Evolutionary conservation across 139 green algal genomes (phyloP).

Genomic region (Chlorella vulgaris): DNA sequence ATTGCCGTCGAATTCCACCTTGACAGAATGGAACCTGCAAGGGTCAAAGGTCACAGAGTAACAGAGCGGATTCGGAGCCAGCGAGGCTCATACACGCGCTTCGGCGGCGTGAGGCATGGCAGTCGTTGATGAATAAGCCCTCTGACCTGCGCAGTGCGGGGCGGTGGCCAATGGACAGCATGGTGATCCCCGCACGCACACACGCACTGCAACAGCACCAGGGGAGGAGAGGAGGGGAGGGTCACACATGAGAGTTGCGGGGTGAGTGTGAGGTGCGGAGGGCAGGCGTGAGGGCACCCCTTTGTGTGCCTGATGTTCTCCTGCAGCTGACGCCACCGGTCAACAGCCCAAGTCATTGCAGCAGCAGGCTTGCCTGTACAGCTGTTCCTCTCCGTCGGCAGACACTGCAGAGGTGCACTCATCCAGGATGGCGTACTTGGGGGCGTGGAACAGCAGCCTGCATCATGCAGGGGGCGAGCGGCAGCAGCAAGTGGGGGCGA

Average conservation of each 20-base stretch:
- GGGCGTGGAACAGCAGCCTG: constrained; percentile 86
- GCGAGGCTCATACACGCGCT: too few relatives aligned
- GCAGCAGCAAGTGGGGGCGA: background rate
- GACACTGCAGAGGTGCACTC: constrained; percentile 89
- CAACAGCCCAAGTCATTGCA: too few relatives aligned
- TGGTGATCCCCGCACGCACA: constrained; percentile 76
- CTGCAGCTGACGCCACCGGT: background rate
- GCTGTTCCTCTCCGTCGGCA: constrained; percentile 69
- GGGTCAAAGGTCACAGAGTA: background rate
- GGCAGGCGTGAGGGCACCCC: background rate
- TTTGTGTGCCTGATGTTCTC: background rate
- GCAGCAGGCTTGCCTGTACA: constrained; percentile 53
- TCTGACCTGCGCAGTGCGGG: constrained; percentile 64
- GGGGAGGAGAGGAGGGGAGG: background rate
- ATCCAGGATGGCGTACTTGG: constrained; percentile 87
- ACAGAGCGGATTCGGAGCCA: too few relatives aligned
- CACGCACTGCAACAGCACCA: constrained; percentile 38
- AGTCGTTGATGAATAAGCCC: constrained; percentile 59
- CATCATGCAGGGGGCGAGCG: background rate
- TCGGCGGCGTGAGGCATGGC: background rate
- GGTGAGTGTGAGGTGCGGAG: too few relatives aligned
- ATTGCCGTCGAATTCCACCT: constrained; percentile 41
- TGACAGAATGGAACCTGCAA: background rate
- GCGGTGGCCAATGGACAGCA: constrained; percentile 91
- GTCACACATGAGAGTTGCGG: background rate